Conservation (phyloP, 495 filamentous ascomycete species). For the Letharia columbiana region DNA sequence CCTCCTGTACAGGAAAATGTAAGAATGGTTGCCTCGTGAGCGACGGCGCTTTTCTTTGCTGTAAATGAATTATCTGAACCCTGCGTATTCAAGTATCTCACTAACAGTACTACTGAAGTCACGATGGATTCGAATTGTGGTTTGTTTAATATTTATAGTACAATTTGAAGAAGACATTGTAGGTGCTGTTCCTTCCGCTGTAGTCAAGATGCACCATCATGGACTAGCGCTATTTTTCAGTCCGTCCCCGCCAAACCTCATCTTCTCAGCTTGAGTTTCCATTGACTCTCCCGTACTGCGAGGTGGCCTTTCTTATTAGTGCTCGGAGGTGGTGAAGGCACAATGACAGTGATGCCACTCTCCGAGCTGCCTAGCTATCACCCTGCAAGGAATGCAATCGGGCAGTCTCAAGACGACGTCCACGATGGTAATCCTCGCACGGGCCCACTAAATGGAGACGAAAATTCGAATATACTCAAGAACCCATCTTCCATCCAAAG, state of each 20-base stretch:
- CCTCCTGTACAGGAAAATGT: neutral
- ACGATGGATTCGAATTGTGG: neutral
- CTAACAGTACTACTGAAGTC: neutral
- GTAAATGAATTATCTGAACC: neutral
- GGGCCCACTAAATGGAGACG: slow-evolving; percentile 4
- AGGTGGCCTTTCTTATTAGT: neutral
- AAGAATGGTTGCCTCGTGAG: neutral
- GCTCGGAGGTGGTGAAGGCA: neutral
- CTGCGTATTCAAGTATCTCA: neutral
- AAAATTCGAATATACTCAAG: slow-evolving; percentile 8
- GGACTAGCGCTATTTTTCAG: neutral
- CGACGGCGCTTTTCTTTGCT: neutral
- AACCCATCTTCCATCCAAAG: slow-evolving; percentile 33
- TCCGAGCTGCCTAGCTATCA: slow-evolving; percentile 18
- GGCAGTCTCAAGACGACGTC: slow-evolving; percentile 4
- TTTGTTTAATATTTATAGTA: neutral
- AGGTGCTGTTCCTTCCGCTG: slow-evolving; percentile 4
- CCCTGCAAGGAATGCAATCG: slow-evolving; percentile 9
- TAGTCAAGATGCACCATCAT: neutral
- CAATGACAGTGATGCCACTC: slow-evolving; percentile 14
- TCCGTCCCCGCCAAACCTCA: neutral
- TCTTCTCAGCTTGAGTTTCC: neutral
- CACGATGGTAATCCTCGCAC: slow-evolving; percentile 13
- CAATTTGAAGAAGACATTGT: neutral
- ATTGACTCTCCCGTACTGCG: neutral